phyloP scores from a whole-genome alignment of 495 filamentous ascomycete genomes.

The Bombardia bombarda region DNA sequence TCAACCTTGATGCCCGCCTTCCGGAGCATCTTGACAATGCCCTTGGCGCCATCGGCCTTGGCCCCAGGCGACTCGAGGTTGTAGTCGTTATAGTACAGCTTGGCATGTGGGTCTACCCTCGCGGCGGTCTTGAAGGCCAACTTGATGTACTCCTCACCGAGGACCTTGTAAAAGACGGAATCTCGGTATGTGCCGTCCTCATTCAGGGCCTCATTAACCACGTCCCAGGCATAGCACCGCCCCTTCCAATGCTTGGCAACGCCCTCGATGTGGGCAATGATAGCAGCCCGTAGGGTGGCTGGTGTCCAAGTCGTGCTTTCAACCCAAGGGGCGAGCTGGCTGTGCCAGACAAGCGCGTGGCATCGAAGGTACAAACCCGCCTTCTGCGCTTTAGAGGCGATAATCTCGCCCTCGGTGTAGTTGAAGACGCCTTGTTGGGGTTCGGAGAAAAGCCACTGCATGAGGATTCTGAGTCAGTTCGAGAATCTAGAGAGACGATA shows the following conservation, averaged over 20 bases:
- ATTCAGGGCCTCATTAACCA: constrained; percentile 53
- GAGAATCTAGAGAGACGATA: too few species aligned
- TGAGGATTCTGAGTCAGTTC: neutral
- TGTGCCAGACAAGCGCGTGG: constrained; percentile 50
- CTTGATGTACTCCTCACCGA: constrained; percentile 41
- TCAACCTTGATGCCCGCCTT: constrained; percentile 38
- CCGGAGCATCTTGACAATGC: constrained; percentile 33
- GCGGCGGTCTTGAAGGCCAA: constrained; percentile 50
- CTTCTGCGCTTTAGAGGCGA: constrained; percentile 39
- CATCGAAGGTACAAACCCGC: constrained; percentile 42
- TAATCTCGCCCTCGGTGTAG: constrained; percentile 39
- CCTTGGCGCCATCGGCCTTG: constrained; percentile 35
- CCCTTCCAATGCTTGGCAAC: constrained; percentile 46
- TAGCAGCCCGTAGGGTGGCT: constrained; percentile 36
- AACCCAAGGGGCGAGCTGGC: constrained; percentile 49
- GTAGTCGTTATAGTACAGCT: constrained; percentile 57
- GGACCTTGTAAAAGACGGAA: constrained; percentile 44
- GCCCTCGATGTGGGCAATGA: constrained; percentile 47
- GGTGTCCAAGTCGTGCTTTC: constrained; percentile 35
- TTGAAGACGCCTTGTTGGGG: constrained; percentile 36
- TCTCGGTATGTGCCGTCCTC: constrained; percentile 42
- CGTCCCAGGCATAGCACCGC: constrained; percentile 54
- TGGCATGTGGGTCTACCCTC: constrained; percentile 43
- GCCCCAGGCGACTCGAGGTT: constrained; percentile 36
- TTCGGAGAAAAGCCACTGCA: constrained; percentile 40